These are phyloP conservation scores for Camelina neglecta DNA, from an alignment of 345 rosid species.

Conservation along the genomic window DNA sequence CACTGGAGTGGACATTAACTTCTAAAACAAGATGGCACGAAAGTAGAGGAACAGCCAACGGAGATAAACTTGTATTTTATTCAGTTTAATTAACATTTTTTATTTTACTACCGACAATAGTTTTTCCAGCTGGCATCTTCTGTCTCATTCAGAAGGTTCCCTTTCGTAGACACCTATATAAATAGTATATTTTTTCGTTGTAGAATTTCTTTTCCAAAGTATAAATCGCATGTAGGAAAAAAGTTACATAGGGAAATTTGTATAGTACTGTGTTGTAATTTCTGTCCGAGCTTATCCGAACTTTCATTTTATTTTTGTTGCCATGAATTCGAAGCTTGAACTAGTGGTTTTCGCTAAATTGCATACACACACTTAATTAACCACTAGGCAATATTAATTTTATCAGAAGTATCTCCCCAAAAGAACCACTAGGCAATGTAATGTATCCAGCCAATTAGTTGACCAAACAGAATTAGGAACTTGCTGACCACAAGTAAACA, in stretches of 20 bases:
- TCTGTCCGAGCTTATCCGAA: conserved; percentile 9
- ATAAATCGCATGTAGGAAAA: not conserved
- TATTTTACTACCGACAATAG: conserved; percentile 23
- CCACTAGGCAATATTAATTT: not conserved
- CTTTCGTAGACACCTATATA: conserved; percentile 29
- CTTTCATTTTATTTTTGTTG: not conserved
- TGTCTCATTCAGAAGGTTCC: conserved; percentile 43
- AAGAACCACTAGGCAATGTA: not conserved
- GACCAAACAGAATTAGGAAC: not conserved
- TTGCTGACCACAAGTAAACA: not conserved
- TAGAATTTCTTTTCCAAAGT: not conserved
- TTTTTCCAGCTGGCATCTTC: conserved; percentile 35
- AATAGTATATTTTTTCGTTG: not conserved
- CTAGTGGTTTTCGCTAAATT: not conserved
- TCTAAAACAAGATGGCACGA: conserved; percentile 33
- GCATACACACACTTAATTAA: not conserved
- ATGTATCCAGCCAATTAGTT: not conserved
- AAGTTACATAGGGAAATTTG: conserved; percentile 9
- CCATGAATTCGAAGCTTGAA: not conserved
- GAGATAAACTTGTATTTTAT: conserved; percentile 17
- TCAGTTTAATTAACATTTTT: not conserved
- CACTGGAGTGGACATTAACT: conserved; percentile 16
- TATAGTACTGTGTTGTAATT: not conserved
- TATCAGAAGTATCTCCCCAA: not conserved
- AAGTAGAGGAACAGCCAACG: conserved; percentile 19